Conservation (phyloP, 1,284 basidiomycete species). For the Cryptococcus deneoformans region DNA sequence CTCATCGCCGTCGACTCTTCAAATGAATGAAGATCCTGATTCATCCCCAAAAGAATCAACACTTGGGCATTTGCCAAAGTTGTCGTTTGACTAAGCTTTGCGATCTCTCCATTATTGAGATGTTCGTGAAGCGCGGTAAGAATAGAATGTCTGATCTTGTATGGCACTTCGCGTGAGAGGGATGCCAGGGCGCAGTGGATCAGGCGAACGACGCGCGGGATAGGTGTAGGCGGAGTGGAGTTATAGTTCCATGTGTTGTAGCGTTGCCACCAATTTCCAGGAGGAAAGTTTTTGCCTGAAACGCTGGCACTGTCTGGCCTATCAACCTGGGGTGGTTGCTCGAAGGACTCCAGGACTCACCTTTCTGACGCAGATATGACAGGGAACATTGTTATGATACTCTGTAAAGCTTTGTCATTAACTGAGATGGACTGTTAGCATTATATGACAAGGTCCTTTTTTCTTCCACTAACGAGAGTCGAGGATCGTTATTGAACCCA, state of each 20-base stretch:
- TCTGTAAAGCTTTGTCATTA: constrained; percentile 1
- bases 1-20: constrained; percentile 5
- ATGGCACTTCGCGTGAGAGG: constrained; percentile 3
- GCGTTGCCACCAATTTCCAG: constrained; percentile 1
- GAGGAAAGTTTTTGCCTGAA: not conserved
- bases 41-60: constrained; percentile 3
- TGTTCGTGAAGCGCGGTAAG: constrained; percentile 5
- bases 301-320: not conserved
- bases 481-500: constrained; percentile 4
- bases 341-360: not conserved
- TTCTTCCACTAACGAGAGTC: constrained; percentile 2
- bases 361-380: constrained; percentile 7
- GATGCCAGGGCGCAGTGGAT: constrained; percentile 6
- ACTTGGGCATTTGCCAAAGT: constrained; percentile 4
- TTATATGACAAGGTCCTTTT: not conserved
- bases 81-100: not conserved
- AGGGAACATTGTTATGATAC: constrained; percentile 5
- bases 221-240: constrained; percentile 5
- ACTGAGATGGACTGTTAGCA: constrained; percentile 2
- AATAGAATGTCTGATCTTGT: constrained; percentile 1
- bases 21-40: constrained; percentile 2
- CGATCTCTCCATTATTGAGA: constrained; percentile 2
- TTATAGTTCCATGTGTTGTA: constrained; percentile 2
- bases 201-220: constrained; percentile 7
- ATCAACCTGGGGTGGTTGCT: too few relatives aligned